A percentile compares a stretch with the other conserved stretches of the same genome.
Evolutionary conservation across 768 basidiomycete genomes (phyloP).

Genomic region (Amanita exitialis): DNA sequence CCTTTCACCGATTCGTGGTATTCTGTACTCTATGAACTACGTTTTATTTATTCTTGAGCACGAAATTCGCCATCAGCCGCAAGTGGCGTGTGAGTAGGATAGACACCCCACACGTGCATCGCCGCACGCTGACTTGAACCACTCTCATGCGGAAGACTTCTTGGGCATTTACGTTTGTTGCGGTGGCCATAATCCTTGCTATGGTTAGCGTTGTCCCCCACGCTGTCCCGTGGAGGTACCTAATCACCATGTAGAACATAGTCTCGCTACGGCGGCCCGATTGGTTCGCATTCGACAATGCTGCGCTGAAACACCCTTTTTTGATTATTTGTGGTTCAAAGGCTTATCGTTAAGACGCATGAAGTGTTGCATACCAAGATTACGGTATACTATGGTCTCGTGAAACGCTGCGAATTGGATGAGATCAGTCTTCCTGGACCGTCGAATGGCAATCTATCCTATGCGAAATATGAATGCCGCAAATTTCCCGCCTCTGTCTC

Average conservation of each 20-base stretch:
- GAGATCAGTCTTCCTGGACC: conserved; percentile 37
- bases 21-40: background rate
- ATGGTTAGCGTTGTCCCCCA: conserved; percentile 31
- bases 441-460: conserved; percentile 31
- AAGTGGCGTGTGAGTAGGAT: too few species aligned
- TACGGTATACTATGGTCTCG: conserved; percentile 50
- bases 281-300: conserved; percentile 37
- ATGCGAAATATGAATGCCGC: conserved; percentile 52
- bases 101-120: too few species aligned
- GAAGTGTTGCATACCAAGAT: conserved; percentile 37
- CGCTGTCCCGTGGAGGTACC: background rate
- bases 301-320: background rate
- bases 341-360: conserved; percentile 33
- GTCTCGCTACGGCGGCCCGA: conserved; percentile 47
- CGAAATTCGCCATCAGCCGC: too few species aligned
- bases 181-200: conserved; percentile 37
- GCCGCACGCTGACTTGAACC: background rate
- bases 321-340: conserved; percentile 11
- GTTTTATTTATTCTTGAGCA: background rate
- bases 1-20: background rate
- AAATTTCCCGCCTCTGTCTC: conserved; percentile 48
- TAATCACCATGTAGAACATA: conserved; percentile 34
- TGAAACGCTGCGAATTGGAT: conserved; percentile 44
- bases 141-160: conserved; percentile 56
- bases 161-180: conserved; percentile 54